Evolutionary conservation across 768 basidiomycete species (phyloP).

Genomic region (Amyloporia xantha): DNA sequence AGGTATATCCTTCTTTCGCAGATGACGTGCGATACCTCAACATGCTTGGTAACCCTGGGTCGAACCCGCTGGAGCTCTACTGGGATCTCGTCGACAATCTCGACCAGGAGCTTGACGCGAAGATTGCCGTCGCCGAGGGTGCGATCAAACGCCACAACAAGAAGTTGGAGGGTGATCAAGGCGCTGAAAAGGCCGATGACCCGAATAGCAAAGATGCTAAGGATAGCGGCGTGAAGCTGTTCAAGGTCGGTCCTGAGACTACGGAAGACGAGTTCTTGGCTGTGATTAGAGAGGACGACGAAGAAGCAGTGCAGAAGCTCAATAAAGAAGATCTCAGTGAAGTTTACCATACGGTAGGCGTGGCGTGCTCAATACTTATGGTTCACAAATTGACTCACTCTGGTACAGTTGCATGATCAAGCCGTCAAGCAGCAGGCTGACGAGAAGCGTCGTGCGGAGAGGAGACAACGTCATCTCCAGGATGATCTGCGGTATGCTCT

Average conservation of each 20-base stretch:
- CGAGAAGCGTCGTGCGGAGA: conserved; percentile 81
- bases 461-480: conserved; percentile 79
- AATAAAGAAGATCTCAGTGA: conserved; percentile 44
- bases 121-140: conserved; percentile 61
- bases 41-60: conserved; percentile 90
- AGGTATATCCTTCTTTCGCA: conserved; percentile 70
- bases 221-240: conserved; percentile 28
- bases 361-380: not conserved
- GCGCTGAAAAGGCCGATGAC: conserved; percentile 29
- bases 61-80: conserved; percentile 92
- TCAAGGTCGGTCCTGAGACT: conserved; percentile 48
- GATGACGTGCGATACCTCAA: conserved; percentile 79
- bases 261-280: conserved; percentile 55
- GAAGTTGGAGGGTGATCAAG: conserved; percentile 26
- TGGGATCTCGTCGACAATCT: conserved; percentile 89
- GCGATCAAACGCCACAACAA: conserved; percentile 49
- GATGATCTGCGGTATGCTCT: conserved; percentile 96
- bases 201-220: conserved; percentile 22
- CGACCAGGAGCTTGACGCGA: conserved; percentile 78
- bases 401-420: conserved; percentile 57
- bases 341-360: conserved; percentile 61
- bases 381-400: not conserved
- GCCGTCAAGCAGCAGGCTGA: conserved; percentile 74
- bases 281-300: conserved; percentile 51
- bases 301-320: conserved; percentile 44